Evolutionary conservation across 768 basidiomycete genomes (phyloP), one percentile per base, ranked within the genome.

Genomic region (Suillus clintonianus): DNA sequence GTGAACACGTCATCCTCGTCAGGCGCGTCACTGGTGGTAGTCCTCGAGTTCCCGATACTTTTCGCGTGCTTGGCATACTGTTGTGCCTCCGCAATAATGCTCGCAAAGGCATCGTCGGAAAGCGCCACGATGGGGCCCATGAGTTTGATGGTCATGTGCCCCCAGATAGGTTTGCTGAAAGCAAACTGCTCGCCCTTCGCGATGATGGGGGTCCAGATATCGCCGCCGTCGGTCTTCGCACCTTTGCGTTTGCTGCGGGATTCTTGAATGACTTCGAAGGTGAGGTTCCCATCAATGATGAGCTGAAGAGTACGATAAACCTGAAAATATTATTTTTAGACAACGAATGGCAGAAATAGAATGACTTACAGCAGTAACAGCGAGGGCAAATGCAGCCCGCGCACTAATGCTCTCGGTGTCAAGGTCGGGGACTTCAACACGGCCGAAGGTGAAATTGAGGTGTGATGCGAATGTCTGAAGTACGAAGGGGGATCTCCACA

Each of bases 111-210:
- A 24, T 61, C 53, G 15, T 65, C 30, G 17, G 61, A 57, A 30
- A 67, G 41, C 14, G 54, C 42, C 22, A 58, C 51, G 47, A 66
- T 62, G 19, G 65, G 62, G 5, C 14, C 37, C 42, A 67, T 53
- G 30, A 47, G 65, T 27, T 34, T 47, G 11, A 32, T n/a, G 22
- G 64, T 65, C 22, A 54, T 51, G 22, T 58, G 17, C 45, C 64
- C 66, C 64, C 64, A 67, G 61, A 65, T 24, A 13, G n/a, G 37
- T 6, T 65, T 50, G 27, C 62, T 67, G 36, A 67, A 43, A 43
- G 42, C 42, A 43, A 43, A 43, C 42, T 43, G 42, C 42, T 43
- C 42, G 9, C 42, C 42, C 62, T 37, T 62, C 30, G n/a, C 41
- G 22, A 68, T 62, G 9, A 36, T 22, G 10, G 45, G 17, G 2